Base-by-base conservation (phyloP, 2,329 filamentous ascomycete species). In the Diaporthe sp. region DNA sequence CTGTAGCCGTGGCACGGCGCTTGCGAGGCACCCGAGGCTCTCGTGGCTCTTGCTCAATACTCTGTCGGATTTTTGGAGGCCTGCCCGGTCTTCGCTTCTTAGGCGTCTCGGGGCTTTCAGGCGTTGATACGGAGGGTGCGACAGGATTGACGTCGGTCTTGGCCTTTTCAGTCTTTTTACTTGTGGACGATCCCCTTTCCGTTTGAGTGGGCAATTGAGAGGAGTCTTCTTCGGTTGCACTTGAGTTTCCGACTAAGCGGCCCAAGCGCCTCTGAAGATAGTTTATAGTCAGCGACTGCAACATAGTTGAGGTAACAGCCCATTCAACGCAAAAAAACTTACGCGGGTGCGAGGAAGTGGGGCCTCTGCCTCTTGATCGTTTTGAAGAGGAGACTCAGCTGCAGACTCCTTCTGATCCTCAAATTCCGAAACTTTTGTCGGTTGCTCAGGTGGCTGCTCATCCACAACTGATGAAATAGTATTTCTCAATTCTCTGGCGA, bases 41-140 rank as follows among this genome's bases (percentile, higher is more conserved):
- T 63, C 59, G 70, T 15, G 74, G 74, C 68, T 74, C 68, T n/a
- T 74, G 66, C 30, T 75, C 74, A 47, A 75, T 71, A 30, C 66
- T 69, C 32, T 74, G 71, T 42, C 66, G 68, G 27, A 69, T 74
- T 44, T 73, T 73, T 39, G 74, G 74, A 15, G 71, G 72, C 35
- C 71, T 70, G 39, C 74, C 71, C 13, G 74, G 74, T 15, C 68
- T 73, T 55, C 74, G 37, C 71, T 72, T 75, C 68, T 69, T 74
- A 19, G 74, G 71, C 27, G 59, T 56, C 13, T 75, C 71, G 22
- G 61, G 66, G 13, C 37, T 75, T 30, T 42, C 42, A 27, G 68
- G 68, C 12, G 65, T 30, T 30, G 50, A 37, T 6, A 63, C 55
- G 1, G 71, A 27, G 19, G 61, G 17, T 32, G 44, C 44, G 3